Evolutionary conservation across 192 early-diverging fungal genomes (phyloP), one percentile per base, ranked within the genome.

Genomic region (Blastocladiella britannica): DNA sequence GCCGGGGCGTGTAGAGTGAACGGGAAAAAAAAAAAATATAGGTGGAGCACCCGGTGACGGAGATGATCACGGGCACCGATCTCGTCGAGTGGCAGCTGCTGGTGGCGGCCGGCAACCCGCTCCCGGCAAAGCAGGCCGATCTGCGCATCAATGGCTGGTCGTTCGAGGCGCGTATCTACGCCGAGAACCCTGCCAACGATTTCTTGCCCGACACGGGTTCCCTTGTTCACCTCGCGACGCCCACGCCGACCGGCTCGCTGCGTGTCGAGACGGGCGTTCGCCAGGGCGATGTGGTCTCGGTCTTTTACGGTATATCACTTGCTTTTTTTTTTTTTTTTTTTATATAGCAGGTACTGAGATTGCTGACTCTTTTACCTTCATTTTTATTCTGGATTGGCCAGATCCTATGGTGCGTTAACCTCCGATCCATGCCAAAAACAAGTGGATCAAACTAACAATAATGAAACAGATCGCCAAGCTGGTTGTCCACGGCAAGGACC

Each of bases 141-240:
- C 69, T 93, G 25, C 55, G 63, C 25, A 73, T 83, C 60, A 70
- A 80, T 52, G 93, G 91, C 24, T 86, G 87, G 63, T 83, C 93
- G n/a, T 93, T 97, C 63, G 93, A 97, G 70, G 89, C 93, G 4
- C 82, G 93, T 63, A 87, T 97, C 60, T 97, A 97, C 65, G 93
- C 93, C 30, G 93, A 97, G 74, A 91, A 93, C 70, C 89, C 93
- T 1, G 73, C 62, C 60, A 83, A 77, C 55, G 77, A 85, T 58
- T 96, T 96, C 66, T 67, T 93, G 53, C 93, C 93, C 12, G 90
- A 93, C 70, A 89, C 88, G 8, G 93, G 93, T n/a, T 79, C 76
- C 23, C 78, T 97, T 2, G 65, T 82, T 28, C 84, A 87, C 61
- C 65, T 97, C 52, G 62, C 66, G 25, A 85, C 87, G 9, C 89